A percentile compares a stretch with the other conserved stretches of the same genome.
Evolutionary conservation across 257 asterid species (phyloP).

Genomic region (Lantana camara): DNA sequence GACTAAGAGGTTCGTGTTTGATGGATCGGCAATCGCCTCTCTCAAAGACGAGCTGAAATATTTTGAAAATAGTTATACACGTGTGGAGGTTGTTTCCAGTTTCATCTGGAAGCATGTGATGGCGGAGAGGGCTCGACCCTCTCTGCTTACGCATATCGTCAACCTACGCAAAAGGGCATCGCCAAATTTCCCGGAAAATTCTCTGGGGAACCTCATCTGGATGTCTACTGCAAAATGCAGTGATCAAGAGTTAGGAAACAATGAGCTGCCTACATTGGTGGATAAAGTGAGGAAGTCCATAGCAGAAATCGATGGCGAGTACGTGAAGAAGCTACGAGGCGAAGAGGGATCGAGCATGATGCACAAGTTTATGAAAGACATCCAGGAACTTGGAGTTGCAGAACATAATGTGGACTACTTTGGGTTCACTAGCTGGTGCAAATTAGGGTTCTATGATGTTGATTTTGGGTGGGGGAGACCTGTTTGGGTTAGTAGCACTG

Average conservation of each 20-base stretch:
- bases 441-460: slow-evolving; percentile 61
- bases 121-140: slow-evolving; percentile 40
- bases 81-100: slow-evolving; percentile 69
- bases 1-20: slow-evolving; percentile 64
- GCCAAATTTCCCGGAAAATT: slow-evolving; percentile 39
- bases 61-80: slow-evolving; percentile 35
- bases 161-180: slow-evolving; percentile 55
- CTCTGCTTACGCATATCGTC: slow-evolving; percentile 67
- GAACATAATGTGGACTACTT: slow-evolving; percentile 42
- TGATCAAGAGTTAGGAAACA: background rate
- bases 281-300: slow-evolving; percentile 40
- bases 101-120: slow-evolving; percentile 62
- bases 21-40: slow-evolving; percentile 35
- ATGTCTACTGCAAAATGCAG: slow-evolving; percentile 42
- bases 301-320: slow-evolving; percentile 41
- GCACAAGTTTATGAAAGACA: slow-evolving; percentile 46
- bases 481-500: slow-evolving; percentile 61
- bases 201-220: slow-evolving; percentile 75
- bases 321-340: slow-evolving; percentile 45
- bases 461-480: slow-evolving; percentile 93
- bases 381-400: slow-evolving; percentile 45
- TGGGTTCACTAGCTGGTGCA: slow-evolving; percentile 81
- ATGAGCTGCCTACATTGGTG: slow-evolving; percentile 36
- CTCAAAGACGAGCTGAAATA: slow-evolving; percentile 39
- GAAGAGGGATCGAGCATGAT: slow-evolving; percentile 44